These are phyloP conservation scores for Coemansia biformis DNA, from an alignment of 192 early-diverging fungal species.

Conservation along the genomic window DNA sequence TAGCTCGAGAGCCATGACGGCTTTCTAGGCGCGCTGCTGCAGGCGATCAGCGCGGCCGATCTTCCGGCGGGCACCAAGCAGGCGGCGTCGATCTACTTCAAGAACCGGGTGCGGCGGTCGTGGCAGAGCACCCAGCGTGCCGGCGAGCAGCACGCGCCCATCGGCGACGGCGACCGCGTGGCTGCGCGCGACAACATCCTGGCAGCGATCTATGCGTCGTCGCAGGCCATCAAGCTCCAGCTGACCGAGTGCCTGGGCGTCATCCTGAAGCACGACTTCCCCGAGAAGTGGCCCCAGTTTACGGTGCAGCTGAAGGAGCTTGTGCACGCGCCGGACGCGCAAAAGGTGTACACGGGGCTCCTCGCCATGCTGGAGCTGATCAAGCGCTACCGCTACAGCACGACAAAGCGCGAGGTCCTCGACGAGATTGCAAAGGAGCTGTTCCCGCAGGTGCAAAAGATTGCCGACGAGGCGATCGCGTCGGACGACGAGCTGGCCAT, in stretches of 20 bases:
- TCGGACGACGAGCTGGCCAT: constrained; percentile 69
- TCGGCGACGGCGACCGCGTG: constrained; percentile 64
- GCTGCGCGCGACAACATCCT: constrained; percentile 72
- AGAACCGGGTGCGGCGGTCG: constrained; percentile 69
- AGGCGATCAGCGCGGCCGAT: constrained; percentile 34
- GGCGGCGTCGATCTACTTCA: constrained; percentile 76
- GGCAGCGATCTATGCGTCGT: constrained; percentile 63
- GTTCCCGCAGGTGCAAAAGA: constrained; percentile 72
- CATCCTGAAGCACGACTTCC: constrained; percentile 76
- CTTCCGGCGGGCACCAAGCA: constrained; percentile 36
- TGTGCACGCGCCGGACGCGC: constrained; percentile 60
- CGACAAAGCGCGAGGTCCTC: constrained; percentile 60
- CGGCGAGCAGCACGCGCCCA: constrained; percentile 41
- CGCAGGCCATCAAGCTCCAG: constrained; percentile 74
- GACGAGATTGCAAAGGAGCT: constrained; percentile 66
- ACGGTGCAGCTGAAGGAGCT: constrained; percentile 59
- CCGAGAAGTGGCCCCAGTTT: constrained; percentile 75
- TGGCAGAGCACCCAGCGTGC: constrained; percentile 54
- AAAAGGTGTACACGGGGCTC: constrained; percentile 71
- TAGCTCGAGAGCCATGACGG: constrained; percentile 50
- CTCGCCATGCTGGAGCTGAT: constrained; percentile 74
- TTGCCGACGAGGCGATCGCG: constrained; percentile 61
- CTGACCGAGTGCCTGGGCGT: constrained; percentile 69
- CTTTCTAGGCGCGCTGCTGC: constrained; percentile 44
- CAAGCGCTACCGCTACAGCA: constrained; percentile 70